These are phyloP conservation scores for Triticum urartu DNA, from an alignment of 176 grass and related monocot species.

Conservation along the genomic window DNA sequence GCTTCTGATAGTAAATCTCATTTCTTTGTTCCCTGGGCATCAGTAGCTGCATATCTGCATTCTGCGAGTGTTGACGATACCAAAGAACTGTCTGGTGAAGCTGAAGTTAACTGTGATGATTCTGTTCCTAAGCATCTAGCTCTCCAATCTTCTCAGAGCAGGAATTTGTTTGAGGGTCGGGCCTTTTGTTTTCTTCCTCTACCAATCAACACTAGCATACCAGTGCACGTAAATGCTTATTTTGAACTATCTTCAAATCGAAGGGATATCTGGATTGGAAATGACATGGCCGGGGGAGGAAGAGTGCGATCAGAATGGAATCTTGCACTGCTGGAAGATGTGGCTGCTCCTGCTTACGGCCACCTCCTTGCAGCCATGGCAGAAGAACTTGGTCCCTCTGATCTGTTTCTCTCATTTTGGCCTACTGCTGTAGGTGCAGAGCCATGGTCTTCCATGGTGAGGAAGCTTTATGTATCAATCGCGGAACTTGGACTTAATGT, in stretches of 20 bases:
- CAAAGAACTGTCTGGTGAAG: conserved; percentile 51
- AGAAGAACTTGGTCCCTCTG: conserved; percentile 75
- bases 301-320: conserved; percentile 96
- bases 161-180: conserved; percentile 70
- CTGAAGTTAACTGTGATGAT: conserved; percentile 45
- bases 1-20: conserved; percentile 63
- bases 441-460: conserved; percentile 90
- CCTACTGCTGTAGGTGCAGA: conserved; percentile 67
- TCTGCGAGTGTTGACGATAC: conserved; percentile 67
- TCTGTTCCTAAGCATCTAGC: conserved; percentile 44
- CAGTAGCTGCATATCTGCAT: conserved; percentile 88
- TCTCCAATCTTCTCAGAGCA: conserved; percentile 45
- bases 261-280: conserved; percentile 98
- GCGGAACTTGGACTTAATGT: conserved; percentile 79
- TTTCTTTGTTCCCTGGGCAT: conserved; percentile 96
- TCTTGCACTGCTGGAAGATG: conserved; percentile 86
- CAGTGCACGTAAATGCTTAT: conserved; percentile 94
- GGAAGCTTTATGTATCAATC: conserved; percentile 76
- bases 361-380: conserved; percentile 82
- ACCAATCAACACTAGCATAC: conserved; percentile 80
- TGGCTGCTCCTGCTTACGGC: conserved; percentile 77
- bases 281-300: conserved; percentile 95
- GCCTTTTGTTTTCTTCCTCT: conserved; percentile 97
- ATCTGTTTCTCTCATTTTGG: conserved; percentile 90
- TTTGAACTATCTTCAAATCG: conserved; percentile 98